phyloP scores from a whole-genome alignment of 345 rosid genomes.

The Euphorbia lathyris region DNA sequence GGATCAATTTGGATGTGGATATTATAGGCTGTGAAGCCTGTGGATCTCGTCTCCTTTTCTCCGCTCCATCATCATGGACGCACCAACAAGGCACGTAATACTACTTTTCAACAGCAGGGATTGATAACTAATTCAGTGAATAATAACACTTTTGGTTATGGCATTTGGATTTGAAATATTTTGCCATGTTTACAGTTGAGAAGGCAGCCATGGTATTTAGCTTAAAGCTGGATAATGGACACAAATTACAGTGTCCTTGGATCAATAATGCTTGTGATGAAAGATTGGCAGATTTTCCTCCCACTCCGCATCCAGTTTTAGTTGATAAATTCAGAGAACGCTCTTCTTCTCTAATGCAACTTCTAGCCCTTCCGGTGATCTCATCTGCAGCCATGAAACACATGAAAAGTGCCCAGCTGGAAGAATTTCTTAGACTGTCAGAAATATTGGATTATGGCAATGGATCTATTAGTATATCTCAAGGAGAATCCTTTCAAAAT shows the following conservation, averaged over 20 bases:
- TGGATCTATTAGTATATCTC: conserved; percentile 27
- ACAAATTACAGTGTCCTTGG: conserved; percentile 84
- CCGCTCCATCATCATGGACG: conserved; percentile 84
- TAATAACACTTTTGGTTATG: conserved; percentile 4
- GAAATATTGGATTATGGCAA: conserved; percentile 32
- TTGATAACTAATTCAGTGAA: neutral
- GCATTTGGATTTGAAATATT: conserved; percentile 19
- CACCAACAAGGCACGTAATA: conserved; percentile 67
- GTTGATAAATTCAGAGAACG: conserved; percentile 63
- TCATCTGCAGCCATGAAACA: conserved; percentile 64
- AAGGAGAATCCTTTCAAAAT: conserved; percentile 34
- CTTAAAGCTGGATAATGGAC: conserved; percentile 85
- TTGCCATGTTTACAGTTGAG: conserved; percentile 56
- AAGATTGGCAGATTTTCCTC: conserved; percentile 84
- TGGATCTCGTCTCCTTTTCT: conserved; percentile 74
- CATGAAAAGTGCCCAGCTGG: conserved; percentile 61
- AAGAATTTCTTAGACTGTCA: conserved; percentile 61
- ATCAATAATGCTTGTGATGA: conserved; percentile 75
- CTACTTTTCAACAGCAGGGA: conserved; percentile 4
- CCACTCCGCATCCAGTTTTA: conserved; percentile 56
- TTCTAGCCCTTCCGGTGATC: conserved; percentile 66
- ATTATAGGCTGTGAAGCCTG: conserved; percentile 84
- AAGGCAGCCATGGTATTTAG: conserved; percentile 85
- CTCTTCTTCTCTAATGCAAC: conserved; percentile 48
- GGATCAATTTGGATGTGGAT: conserved; percentile 85